Evolutionary conservation across 371 early-diverging fungal species (phyloP), one percentile per base, ranked within the genome.

Genomic region (Vairimorpha necatrix): DNA sequence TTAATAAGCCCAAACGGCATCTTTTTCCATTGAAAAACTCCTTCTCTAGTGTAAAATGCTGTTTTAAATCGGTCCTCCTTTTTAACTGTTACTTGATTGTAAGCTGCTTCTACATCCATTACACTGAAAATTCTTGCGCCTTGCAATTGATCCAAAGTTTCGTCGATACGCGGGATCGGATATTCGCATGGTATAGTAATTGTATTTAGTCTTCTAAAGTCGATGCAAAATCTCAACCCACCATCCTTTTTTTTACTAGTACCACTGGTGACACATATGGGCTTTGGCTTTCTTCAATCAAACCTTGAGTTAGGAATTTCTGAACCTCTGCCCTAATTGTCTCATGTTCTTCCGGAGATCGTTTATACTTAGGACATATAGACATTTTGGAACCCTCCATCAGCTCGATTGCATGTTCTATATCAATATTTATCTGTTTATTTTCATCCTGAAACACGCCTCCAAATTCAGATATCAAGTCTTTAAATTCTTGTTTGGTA

Each of bases 21-120:
- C n/a, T n/a, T n/a, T n/a, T n/a, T n/a, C n/a, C n/a, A n/a, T n/a
- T 42, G n/a, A 53, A 20, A 53, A 20, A 53, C 13, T 4, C 54
- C 4, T n/a, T 22, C 54, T n/a, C n/a, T n/a, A n/a, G n/a, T n/a
- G n/a, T n/a, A n/a, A n/a, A n/a, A n/a, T n/a, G n/a, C n/a, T n/a
- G 54, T 54, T 54, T 54, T 3, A 16, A n/a, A 16, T 26, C 24
- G 20, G 54, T 54, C 54, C 9, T 54, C 26, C 24, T 54, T 24
- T 54, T 3, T 24, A 9, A 54, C 26, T 54, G 9, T 4, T 9
- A 54, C 24, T 26, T 54, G 54, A 18, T 38, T 58, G 39, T 22
- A 76, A 6, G 70, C 71, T 47, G 53, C 47, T 56, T 61, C 66
- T 24, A 70, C n/a, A 48, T 76, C 71, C 54, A 76, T 3, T 42